Evolutionary conservation across 164 flowering plant species (phyloP).

Genomic region (Sedum album): DNA sequence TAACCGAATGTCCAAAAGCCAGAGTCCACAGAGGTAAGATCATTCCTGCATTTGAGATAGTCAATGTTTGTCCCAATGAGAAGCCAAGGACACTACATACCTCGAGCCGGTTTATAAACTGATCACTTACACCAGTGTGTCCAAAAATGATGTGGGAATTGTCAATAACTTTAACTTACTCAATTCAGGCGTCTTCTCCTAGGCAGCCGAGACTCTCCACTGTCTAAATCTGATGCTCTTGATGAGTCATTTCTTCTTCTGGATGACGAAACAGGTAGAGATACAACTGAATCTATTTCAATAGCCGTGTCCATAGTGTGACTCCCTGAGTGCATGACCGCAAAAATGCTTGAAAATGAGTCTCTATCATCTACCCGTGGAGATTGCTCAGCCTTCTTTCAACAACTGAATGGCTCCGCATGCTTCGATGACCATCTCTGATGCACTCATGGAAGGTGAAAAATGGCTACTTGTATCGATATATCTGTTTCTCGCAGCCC

Average conservation of each 20-base stretch:
- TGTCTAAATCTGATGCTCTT: conserved; percentile 57
- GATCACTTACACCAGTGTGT: neutral
- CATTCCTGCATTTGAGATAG: too few species aligned
- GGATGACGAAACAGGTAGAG: conserved; percentile 39
- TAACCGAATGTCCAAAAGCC: too few species aligned
- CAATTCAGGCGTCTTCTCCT: conserved; percentile 51
- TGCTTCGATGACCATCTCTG: conserved; percentile 35
- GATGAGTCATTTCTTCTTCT: neutral
- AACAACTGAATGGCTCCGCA: conserved; percentile 21
- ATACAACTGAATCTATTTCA: conserved; percentile 59
- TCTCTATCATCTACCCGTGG: conserved; percentile 55
- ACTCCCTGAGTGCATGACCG: conserved; percentile 60
- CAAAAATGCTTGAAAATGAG: conserved; percentile 70
- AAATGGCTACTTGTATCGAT: conserved; percentile 19
- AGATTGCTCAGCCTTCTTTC: conserved; percentile 41
- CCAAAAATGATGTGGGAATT: neutral
- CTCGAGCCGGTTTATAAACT: too few species aligned
- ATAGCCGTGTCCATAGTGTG: conserved; percentile 54
- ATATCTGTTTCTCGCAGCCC: conserved; percentile 30
- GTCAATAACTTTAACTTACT: neutral
- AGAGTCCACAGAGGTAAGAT: too few species aligned
- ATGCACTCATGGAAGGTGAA: conserved; percentile 24
- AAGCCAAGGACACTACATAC: too few species aligned
- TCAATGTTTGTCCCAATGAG: too few species aligned
- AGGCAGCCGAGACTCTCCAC: conserved; percentile 54